Evolutionary conservation across 352 stramenopile species (phyloP).

Genomic region (Pythium scleroteichum): DNA sequence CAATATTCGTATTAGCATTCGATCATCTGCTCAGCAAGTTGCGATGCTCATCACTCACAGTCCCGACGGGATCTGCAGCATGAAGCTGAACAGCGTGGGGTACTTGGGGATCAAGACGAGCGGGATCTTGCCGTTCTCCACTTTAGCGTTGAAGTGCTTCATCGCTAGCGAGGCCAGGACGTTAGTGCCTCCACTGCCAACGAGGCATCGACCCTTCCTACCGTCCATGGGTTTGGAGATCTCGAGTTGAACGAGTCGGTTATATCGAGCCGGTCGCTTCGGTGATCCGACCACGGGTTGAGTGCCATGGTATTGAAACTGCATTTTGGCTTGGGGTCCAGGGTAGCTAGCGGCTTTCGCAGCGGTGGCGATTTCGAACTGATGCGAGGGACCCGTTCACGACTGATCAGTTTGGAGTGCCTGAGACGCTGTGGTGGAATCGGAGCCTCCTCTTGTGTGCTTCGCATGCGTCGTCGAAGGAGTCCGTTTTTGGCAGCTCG

Average conservation of each 20-base stretch:
- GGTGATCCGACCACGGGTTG: constrained; percentile 9
- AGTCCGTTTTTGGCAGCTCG: too few species aligned
- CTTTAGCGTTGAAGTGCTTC: constrained; percentile 49
- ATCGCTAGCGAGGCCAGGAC: constrained; percentile 27
- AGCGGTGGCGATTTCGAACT: not conserved
- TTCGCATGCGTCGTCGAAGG: too few species aligned
- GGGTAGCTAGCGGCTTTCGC: too few species aligned
- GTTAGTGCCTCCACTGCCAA: too few species aligned
- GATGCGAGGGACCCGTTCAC: not conserved
- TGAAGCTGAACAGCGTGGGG: constrained; percentile 50
- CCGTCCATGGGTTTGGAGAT: constrained; percentile 57
- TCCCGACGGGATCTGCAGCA: constrained; percentile 58
- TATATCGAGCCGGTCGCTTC: constrained; percentile 31
- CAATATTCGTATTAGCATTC: constrained; percentile 26
- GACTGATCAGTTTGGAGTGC: too few species aligned
- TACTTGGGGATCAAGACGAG: constrained; percentile 65
- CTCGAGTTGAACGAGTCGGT: constrained; percentile 55
- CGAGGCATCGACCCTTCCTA: not conserved
- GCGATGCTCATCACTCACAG: constrained; percentile 18
- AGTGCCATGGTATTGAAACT: constrained; percentile 12
- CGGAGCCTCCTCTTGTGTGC: too few species aligned
- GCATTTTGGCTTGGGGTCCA: too few species aligned
- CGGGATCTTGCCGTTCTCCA: constrained; percentile 55
- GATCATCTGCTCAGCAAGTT: not conserved
- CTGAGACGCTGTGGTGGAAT: too few species aligned